Evolutionary conservation across 129 eudicot genomes (phyloP), one percentile per base, ranked within the genome.

Genomic region (Saposhnikovia divaricata): DNA sequence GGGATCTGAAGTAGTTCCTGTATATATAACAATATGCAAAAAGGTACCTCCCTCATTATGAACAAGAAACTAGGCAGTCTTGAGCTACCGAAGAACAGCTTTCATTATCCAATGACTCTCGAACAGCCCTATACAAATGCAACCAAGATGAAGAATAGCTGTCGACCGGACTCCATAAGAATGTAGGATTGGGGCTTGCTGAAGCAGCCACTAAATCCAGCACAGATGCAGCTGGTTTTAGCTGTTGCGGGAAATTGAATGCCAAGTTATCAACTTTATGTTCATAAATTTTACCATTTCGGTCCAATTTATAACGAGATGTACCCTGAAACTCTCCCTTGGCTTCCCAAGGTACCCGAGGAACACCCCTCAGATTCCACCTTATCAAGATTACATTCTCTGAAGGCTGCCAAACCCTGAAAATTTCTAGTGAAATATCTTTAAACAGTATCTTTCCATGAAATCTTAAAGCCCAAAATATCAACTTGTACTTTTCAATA

Each of bases 341-440:
- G 0, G 98, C 92, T 76, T 94, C 98, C 98, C 98, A 94, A 6
- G 96, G 98, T 10, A 94, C 97, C 34, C 97, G 87, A 65, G 98
- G 98, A 27, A 89, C 79, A 5, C 97, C 98, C 78, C 80, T 90
- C 81, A 94, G 83, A 78, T 91, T 91, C 97, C 98, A 94, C 50
- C 97, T 84, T 76, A 94, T 87, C 57, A 94, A 66, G 47, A 94
- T 94, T 43, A 90, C 81, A 39, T 91, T 91, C 84, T 94, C 93
- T 2, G 97, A 90, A 1, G 97, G 97, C 87, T 94, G 98, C 97
- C 98, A 94, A 74, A 94, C 86, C 84, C 97, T 80, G 16, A 85
- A 84, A 18, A 94, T 84, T 50, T 94, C 93, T 6, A 94, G 43
- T 6, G 93, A 90, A 39, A 94, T 91, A 0, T 91, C 97, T 10